These are phyloP conservation scores for Rhizophagus clarus DNA, from an alignment of 192 early-diverging fungal genomes.

Conservation along the genomic window DNA sequence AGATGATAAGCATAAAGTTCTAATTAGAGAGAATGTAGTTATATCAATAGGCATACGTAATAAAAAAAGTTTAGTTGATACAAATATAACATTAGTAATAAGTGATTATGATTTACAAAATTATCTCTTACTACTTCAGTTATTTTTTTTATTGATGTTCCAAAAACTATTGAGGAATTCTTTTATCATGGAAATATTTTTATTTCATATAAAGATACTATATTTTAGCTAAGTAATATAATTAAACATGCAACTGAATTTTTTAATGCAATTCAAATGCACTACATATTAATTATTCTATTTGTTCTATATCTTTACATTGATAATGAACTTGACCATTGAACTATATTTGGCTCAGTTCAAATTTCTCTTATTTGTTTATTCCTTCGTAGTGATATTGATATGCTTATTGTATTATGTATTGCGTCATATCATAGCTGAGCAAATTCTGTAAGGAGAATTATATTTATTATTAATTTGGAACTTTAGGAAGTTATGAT, in stretches of 20 bases:
- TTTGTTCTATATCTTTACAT: neutral
- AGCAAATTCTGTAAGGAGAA: neutral
- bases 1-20: neutral
- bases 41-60: neutral
- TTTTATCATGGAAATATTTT: neutral
- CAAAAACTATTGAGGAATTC: neutral
- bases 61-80: neutral
- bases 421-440: neutral
- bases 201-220: neutral
- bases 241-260: neutral
- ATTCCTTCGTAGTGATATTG: neutral
- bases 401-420: neutral
- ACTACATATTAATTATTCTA: neutral
- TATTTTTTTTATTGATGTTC: neutral
- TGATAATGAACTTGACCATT: neutral
- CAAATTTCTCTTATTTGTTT: neutral
- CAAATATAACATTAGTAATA: neutral
- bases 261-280: neutral
- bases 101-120: neutral
- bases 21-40: neutral
- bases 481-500: neutral
- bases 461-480: neutral
- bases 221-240: neutral
- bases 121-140: neutral
- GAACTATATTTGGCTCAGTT: neutral